Conservation (phyloP, 345 rosid species). For the Corchorus olitorius region DNA sequence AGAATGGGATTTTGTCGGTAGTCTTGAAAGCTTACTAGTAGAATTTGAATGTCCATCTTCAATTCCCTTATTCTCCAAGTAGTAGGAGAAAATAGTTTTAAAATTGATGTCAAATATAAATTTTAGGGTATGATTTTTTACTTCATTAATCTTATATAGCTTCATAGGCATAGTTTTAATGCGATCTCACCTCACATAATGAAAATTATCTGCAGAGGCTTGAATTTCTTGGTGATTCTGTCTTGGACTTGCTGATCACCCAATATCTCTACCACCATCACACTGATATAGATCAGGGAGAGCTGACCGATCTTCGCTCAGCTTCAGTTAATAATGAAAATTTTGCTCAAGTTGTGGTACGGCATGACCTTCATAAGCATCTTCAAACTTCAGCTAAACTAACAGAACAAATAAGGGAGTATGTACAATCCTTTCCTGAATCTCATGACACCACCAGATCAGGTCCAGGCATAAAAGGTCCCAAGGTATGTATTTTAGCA, state of each 20-base stretch:
- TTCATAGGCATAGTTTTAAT: neutral
- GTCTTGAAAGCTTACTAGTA: neutral
- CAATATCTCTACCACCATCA: slow-evolving; percentile 71
- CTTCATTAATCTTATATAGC: neutral
- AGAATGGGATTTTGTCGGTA: neutral
- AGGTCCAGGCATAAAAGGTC: slow-evolving; percentile 55
- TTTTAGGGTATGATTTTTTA: neutral
- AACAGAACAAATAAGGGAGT: slow-evolving; percentile 58
- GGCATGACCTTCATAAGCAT: slow-evolving; percentile 51
- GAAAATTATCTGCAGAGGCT: slow-evolving; percentile 61
- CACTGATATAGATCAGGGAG: slow-evolving; percentile 70
- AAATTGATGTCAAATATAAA: neutral
- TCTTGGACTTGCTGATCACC: slow-evolving; percentile 82
- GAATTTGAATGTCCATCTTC: neutral
- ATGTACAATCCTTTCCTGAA: slow-evolving; percentile 43
- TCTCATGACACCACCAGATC: slow-evolving; percentile 38
- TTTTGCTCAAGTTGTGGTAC: slow-evolving; percentile 80
- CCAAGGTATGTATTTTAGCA: slow-evolving; percentile 54
- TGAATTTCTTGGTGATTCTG: slow-evolving; percentile 94
- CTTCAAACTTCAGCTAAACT: slow-evolving; percentile 61
- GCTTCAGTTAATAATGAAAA: slow-evolving; percentile 82
- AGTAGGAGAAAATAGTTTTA: neutral
- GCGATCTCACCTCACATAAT: slow-evolving; percentile 14
- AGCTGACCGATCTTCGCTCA: slow-evolving; percentile 86
- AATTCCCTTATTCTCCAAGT: neutral